Conservation (phyloP, 148 eudicot genomes). For the Simmondsia chinensis region DNA sequence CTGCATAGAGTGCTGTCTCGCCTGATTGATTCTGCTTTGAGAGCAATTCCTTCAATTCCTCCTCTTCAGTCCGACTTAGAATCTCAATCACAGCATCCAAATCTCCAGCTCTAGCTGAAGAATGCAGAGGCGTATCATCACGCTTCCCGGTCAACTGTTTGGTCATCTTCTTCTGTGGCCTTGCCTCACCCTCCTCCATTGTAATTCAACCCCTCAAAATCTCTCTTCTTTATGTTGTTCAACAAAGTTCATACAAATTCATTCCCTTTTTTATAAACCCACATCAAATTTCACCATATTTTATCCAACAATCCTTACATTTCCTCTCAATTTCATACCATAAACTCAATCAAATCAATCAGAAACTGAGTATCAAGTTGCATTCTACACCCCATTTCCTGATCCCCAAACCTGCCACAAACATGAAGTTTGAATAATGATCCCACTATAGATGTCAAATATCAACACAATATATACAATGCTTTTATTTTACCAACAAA, state of each 20-base stretch:
- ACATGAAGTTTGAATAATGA: too few relatives aligned
- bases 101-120: slow-evolving; percentile 37
- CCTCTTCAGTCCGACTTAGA: slow-evolving; percentile 24
- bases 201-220: background rate
- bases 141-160: slow-evolving; percentile 75
- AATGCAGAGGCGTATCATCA: slow-evolving; percentile 27
- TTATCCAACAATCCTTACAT: background rate
- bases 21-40: slow-evolving; percentile 64
- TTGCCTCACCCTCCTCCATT: slow-evolving; percentile 3
- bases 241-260: too few relatives aligned
- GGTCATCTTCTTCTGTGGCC: slow-evolving; percentile 56
- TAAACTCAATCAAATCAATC: background rate
- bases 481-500: too few relatives aligned
- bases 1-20: slow-evolving; percentile 69
- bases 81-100: slow-evolving; percentile 29
- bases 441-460: too few relatives aligned
- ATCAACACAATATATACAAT: too few relatives aligned
- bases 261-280: too few relatives aligned
- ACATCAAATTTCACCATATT: background rate
- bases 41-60: slow-evolving; percentile 42
- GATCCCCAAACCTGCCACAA: too few relatives aligned
- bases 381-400: too few relatives aligned
- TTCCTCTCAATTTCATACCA: background rate
- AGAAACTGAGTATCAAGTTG: too few relatives aligned
- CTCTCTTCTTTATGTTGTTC: too few relatives aligned